phyloP scores from a whole-genome alignment of 495 filamentous ascomycete species.

The Hypoxylon rickii region DNA sequence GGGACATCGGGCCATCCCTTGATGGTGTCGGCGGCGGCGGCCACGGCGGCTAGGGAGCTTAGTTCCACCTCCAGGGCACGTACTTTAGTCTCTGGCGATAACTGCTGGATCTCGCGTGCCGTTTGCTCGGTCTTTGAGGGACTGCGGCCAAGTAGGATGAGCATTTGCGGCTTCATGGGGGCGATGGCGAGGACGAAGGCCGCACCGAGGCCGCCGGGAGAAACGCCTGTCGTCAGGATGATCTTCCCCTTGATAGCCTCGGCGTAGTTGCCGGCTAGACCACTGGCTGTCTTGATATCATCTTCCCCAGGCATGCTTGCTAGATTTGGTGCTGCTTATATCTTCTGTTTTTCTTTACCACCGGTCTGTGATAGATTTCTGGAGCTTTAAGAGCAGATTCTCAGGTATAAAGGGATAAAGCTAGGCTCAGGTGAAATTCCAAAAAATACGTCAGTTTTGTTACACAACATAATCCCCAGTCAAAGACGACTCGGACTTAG shows the following conservation, averaged over 20 bases:
- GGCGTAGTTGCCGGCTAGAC: not conserved
- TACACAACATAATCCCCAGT: too few species aligned
- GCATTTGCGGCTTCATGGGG: not conserved
- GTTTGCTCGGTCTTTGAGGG: not conserved
- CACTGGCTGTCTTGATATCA: not conserved
- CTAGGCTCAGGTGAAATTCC: too few species aligned
- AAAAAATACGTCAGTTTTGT: too few species aligned
- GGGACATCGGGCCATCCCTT: conserved; percentile 44
- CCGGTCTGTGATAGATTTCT: too few species aligned
- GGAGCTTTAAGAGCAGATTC: too few species aligned
- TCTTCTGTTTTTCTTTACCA: too few species aligned
- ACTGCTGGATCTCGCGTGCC: conserved; percentile 3
- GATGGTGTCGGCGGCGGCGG: conserved; percentile 47
- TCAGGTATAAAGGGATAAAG: too few species aligned
- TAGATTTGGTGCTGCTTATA: not conserved
- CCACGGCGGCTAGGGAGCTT: conserved; percentile 44
- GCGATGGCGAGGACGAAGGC: conserved; percentile 3
- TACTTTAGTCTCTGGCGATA: conserved; percentile 1
- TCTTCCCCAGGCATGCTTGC: not conserved
- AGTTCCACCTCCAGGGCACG: conserved; percentile 46
- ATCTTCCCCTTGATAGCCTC: not conserved
- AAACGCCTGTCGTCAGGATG: conserved; percentile 3
- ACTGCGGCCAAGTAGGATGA: not conserved
- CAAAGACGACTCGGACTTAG: too few species aligned
- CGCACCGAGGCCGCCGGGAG: conserved; percentile 1